Evolutionary conservation across 257 asterid species (phyloP).

Genomic region (Solanum pennellii): DNA sequence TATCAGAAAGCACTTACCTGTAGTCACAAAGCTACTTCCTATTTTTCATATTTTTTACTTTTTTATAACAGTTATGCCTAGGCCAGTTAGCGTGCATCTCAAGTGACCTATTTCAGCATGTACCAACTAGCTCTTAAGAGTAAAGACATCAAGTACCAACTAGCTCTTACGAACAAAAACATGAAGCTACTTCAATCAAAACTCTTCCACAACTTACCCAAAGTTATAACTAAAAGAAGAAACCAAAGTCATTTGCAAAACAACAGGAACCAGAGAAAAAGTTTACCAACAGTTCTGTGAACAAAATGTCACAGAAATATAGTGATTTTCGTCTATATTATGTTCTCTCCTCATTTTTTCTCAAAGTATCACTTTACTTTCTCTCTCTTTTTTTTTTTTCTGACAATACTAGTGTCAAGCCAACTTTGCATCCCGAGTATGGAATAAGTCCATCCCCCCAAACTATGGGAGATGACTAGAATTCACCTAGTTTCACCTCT

Average conservation of each 20-base stretch:
- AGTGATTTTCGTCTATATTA: background rate
- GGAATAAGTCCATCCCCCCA: background rate
- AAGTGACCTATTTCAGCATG: background rate
- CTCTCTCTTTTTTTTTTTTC: background rate
- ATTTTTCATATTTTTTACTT: background rate
- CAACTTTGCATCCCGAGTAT: background rate
- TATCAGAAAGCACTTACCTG: background rate
- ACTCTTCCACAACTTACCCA: background rate
- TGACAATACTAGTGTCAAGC: background rate
- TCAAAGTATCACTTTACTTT: background rate
- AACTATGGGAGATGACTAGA: background rate
- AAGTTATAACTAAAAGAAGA: background rate
- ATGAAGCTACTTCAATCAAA: background rate
- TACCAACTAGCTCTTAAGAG: background rate
- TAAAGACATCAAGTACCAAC: background rate
- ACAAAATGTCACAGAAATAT: background rate
- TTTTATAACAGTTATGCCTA: background rate
- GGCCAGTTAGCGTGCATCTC: background rate
- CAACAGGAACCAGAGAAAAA: background rate
- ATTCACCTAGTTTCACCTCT: background rate
- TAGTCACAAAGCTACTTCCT: background rate
- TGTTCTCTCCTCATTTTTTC: background rate
- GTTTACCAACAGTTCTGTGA: background rate
- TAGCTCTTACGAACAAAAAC: background rate
- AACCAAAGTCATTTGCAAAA: background rate